phyloP scores from a whole-genome alignment of 2,329 filamentous ascomycete genomes.

The Aspergillus versicolor region DNA sequence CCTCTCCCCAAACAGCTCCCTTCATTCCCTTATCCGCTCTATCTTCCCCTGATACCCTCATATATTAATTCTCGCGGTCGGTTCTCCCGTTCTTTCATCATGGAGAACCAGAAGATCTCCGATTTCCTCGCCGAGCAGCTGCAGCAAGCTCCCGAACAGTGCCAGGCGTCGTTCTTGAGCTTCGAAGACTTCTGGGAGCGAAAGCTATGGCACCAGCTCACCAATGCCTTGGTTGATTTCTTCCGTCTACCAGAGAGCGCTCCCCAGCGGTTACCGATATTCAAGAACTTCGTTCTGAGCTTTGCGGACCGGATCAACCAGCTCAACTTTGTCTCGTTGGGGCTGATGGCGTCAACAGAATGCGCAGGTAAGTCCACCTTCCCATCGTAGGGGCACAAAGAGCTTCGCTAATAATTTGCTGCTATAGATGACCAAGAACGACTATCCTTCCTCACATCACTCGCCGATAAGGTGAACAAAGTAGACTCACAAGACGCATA shows the following conservation, averaged over 20 bases:
- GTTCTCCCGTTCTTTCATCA: constrained; percentile 42
- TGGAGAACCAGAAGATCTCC: constrained; percentile 84
- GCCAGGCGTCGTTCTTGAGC: constrained; percentile 82
- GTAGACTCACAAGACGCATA: constrained; percentile 92
- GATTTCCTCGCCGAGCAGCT: constrained; percentile 91
- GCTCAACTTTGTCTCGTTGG: constrained; percentile 90
- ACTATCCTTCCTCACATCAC: constrained; percentile 76
- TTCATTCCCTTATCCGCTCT: constrained; percentile 13
- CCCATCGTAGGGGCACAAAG: neutral
- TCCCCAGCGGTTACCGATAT: constrained; percentile 81
- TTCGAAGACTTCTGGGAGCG: constrained; percentile 98
- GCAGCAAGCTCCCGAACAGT: constrained; percentile 80
- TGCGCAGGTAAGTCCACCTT: constrained; percentile 49
- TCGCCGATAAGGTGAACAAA: constrained; percentile 86
- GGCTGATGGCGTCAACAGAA: constrained; percentile 80
- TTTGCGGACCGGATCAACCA: constrained; percentile 99
- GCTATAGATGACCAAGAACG: constrained; percentile 79
- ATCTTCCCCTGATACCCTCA: constrained; percentile 4
- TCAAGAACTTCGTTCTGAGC: constrained; percentile 90
- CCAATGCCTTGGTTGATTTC: constrained; percentile 81
- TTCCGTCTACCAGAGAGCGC: constrained; percentile 81
- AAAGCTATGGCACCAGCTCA: constrained; percentile 99
- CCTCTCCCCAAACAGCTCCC: constrained; percentile 9
- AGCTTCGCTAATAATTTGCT: constrained; percentile 10
- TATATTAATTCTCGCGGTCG: neutral